Conservation (phyloP, 2,329 filamentous ascomycete species). For the Lecanicillium sp. region DNA sequence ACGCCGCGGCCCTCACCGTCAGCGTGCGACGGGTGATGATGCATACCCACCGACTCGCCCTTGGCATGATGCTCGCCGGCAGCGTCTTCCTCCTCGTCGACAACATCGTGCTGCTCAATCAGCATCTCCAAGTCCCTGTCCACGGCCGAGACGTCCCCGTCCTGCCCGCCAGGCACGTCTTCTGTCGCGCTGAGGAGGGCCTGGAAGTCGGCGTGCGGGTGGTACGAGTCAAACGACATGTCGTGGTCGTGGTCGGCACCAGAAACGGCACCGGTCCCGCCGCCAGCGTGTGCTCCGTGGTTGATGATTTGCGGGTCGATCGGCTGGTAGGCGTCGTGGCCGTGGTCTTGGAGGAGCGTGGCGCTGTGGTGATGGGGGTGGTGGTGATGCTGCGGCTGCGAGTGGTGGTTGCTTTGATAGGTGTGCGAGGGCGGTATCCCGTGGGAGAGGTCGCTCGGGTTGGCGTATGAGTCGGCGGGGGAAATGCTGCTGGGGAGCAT, state of each 20-base stretch:
- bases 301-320: conserved; percentile 55
- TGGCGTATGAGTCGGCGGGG: conserved; percentile 29
- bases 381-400: conserved; percentile 14
- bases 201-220: conserved; percentile 43
- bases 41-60: too few species aligned
- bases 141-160: conserved; percentile 30
- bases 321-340: conserved; percentile 38
- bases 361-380: conserved; percentile 17
- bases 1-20: conserved; percentile 11
- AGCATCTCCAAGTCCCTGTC: conserved; percentile 46
- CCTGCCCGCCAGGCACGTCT: conserved; percentile 20
- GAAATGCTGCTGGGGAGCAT: conserved; percentile 3
- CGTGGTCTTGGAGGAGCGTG: conserved; percentile 17
- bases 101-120: conserved; percentile 38
- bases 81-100: conserved; percentile 35
- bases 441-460: conserved; percentile 40
- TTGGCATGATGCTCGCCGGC: too few species aligned
- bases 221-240: conserved; percentile 30
- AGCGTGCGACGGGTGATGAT: too few species aligned
- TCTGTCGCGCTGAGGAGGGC: conserved; percentile 43
- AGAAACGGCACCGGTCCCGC: too few species aligned
- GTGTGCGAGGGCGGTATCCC: conserved; percentile 28
- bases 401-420: conserved; percentile 18
- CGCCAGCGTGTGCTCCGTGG: conserved; percentile 27
- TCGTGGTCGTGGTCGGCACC: conserved; percentile 22